Conservation (phyloP, 257 asterid genomes). For the Nicotiana tabacum region DNA sequence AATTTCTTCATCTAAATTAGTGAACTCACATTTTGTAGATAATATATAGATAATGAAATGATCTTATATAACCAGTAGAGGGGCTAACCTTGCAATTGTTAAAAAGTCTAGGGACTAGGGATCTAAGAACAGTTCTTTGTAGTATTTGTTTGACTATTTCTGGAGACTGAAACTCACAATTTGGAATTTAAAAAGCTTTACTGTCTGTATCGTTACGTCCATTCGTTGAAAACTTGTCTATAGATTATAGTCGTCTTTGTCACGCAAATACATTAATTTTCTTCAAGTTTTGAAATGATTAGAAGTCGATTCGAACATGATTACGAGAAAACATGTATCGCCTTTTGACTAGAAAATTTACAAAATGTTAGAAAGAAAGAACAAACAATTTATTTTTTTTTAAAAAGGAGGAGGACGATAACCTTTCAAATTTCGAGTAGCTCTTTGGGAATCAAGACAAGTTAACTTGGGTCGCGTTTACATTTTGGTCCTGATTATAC, state of each 20-base stretch:
- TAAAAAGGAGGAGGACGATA: neutral
- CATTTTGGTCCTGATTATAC: neutral
- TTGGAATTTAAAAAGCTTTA: neutral
- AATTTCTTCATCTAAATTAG: too few relatives aligned
- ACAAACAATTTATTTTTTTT: too few relatives aligned
- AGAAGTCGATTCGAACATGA: conserved; percentile 1
- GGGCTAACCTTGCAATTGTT: neutral
- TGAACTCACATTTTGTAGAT: too few relatives aligned
- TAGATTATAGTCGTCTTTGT: neutral
- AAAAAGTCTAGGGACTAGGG: neutral
- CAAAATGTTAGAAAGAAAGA: too few relatives aligned
- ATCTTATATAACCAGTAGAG: too few relatives aligned
- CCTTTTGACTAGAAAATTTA: neutral
- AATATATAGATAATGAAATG: too few relatives aligned
- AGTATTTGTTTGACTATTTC: neutral
- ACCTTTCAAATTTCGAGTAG: neutral
- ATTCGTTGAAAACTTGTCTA: neutral
- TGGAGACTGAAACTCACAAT: neutral
- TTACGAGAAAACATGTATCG: neutral
- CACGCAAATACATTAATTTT: neutral
- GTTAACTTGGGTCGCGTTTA: neutral
- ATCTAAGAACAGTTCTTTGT: neutral
- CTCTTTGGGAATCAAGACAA: neutral
- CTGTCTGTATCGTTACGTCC: neutral
- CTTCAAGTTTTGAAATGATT: neutral